Base-by-base conservation (phyloP, 2,329 filamentous ascomycete genomes). In the Chlorencoelia australis region DNA sequence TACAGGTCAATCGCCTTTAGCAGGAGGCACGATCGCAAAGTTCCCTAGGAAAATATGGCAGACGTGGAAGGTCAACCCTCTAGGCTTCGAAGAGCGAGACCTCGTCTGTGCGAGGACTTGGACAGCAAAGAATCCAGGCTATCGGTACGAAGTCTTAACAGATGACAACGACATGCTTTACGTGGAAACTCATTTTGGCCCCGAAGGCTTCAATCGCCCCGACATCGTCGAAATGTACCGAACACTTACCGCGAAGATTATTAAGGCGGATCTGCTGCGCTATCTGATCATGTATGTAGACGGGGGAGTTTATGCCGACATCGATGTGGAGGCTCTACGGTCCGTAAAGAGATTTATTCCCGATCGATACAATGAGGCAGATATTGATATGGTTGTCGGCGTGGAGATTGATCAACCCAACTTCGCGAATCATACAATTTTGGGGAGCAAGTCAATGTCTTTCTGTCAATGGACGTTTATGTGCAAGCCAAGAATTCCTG, bases 381-480 rank as follows among this genome's bases (percentile, higher is more conserved):
- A 81, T n/a, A 68, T 83, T 33, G 74, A 82, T 47, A 72, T 83
- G 65, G 72, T 84, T 14, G 70, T 83, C 17, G 76, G 79, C 10
- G 65, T 84, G 1, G 79, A 84, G 54, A 79, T 83, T 39, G 79
- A 83, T 50, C 70, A 82, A 56, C 79, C 79, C 0, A 67, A 73
- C 7, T 82, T 74, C 58, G 62, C 59, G 13, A 59, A 74, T 33
- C 79, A 83, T 52, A 67, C 73, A 2, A 75, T 83, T 20, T 63
- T 83, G 0, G 79, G 79, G 10, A 67, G 67, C 32, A 83, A 83
- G 58, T 82, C 73, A 24, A 64, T 67, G 46, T 83, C 78, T 0
- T 83, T 84, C 54, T 83, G 79, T 54, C 79, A 83, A 51, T 84
- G 79, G 79, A 83, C 79, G 0, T 81, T 83, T 50, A 78, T 81